Base-by-base conservation (phyloP, 768 basidiomycete genomes). In the Filobasidium floriforme region DNA sequence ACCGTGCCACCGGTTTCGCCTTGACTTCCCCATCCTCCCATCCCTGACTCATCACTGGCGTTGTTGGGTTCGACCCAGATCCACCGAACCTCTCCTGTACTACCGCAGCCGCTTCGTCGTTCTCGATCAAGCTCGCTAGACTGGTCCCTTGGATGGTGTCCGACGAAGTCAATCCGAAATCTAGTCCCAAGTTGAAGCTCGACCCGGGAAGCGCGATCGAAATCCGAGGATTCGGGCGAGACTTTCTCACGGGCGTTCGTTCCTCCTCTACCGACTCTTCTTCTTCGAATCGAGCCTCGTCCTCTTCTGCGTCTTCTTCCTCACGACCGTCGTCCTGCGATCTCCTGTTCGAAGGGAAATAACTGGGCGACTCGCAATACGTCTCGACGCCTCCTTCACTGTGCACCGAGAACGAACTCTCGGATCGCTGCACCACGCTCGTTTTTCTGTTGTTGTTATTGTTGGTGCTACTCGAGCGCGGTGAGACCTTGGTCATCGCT, bases 141-240 rank as follows among this genome's bases (percentile, higher is more conserved):
- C 46, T 49, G 18, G 46, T 15, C 22, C 46, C 46, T 12, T 49
- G 15, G 46, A 22, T 49, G 14, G 46, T 18, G 18, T 49, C 46
- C 22, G 46, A 49, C 6, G 54, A 22, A 28, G 29, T 1, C 54
- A 57, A 28, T 7, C 54, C 54, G n/a, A 57, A 57, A 26, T 57
- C 54, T 7, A 57, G 26, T 5, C 54, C 54, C 54, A 57, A 32
- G 29, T 57, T 32, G 24, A 57, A 57, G 54, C 54, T 57, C 24
- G 54, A 57, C 14, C 54, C 54, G 54, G 54, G 54, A 7, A 57
- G 29, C 6, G 24, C 29, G 54, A 57, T 57, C 22, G 24, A 26
- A n/a, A 57, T 57, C 29, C 54, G 15, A 6, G 54, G 29, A 15
- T 57, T 32, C n/a, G 15, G 22, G 24, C 26, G 46, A 6, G 46